Evolutionary conservation across 805 yeast species (phyloP), one percentile per base, ranked within the genome.

Genomic region (Candida caryicola): DNA sequence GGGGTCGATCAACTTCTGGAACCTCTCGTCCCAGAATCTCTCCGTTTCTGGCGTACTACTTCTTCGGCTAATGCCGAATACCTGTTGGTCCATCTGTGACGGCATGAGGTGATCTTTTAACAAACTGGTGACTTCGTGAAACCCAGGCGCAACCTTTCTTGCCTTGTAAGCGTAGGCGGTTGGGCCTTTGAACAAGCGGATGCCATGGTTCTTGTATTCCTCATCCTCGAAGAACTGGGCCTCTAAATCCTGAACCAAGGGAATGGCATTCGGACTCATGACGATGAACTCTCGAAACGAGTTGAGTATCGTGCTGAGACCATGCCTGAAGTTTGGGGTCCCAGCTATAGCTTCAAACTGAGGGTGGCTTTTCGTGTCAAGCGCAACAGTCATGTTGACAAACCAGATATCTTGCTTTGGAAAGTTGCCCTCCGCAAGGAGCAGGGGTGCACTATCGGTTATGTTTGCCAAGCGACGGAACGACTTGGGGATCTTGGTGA

Each of bases 241-340:
- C 4, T 42, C 38, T 12, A 42, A 34, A 15, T 40, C 30, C 14
- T 39, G 33, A 12, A 50, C 34, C 38, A 65, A 36, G 4, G 66
- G 61, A 10, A 62, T 54, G 3, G 55, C 43, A 29, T 57, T 50
- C 9, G 63, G 54, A 7, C 59, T 51, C 25, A 66, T 17, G 10
- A 63, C 37, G 5, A 66, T 38, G 3, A 52, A 48, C 18, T 62
- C 60, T 31, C 59, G 62, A 39, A 64, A 66, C 0, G 66, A 52
- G 37, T 55, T 55, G 50, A 63, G 64, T 9, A 67, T 43, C 8
- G 67, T 57, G 7, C 61, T 40, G 30, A 46, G 27, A 17, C 46
- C 38, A 16, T 52, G 34, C 29, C 51, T 51, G 14, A 46, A 50
- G n/a, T 33, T 30, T 7, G 39, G 23, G 15, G 19, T 29, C 16